A percentile compares a stretch with the other conserved stretches of the same genome.
These are phyloP conservation scores for Plectosphaerella sp. DNA, from an alignment of 2,329 filamentous ascomycete species.

Conservation along the genomic window DNA sequence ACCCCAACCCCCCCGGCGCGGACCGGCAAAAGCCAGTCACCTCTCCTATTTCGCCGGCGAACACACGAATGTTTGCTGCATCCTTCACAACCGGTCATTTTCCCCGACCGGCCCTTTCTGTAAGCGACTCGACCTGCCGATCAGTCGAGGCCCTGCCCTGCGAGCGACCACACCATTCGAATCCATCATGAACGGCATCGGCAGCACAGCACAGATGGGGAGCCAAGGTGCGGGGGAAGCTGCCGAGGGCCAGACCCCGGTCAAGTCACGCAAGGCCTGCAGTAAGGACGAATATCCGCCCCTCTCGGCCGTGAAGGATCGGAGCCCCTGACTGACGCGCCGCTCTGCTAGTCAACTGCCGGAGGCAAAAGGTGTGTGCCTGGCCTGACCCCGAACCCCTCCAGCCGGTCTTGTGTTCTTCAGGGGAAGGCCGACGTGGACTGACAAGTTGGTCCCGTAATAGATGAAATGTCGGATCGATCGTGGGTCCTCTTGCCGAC, in stretches of 20 bases:
- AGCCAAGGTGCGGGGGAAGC: neutral
- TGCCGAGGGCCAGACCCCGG: slow-evolving; percentile 2
- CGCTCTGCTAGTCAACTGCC: slow-evolving; percentile 17
- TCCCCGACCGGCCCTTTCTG: too few species aligned
- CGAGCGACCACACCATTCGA: neutral
- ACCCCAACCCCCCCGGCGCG: too few species aligned
- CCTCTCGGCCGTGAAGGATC: neutral
- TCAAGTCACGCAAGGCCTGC: slow-evolving; percentile 24
- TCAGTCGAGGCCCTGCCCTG: too few species aligned
- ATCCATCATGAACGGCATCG: neutral
- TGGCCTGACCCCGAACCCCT: neutral
- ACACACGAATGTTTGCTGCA: too few species aligned
- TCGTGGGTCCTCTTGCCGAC: slow-evolving; percentile 23
- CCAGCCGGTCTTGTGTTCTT: neutral
- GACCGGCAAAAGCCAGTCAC: too few species aligned
- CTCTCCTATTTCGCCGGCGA: too few species aligned
- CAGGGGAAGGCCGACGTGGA: neutral
- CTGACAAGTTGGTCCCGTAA: neutral
- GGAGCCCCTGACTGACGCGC: slow-evolving; percentile 1
- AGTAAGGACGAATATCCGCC: slow-evolving; percentile 13
- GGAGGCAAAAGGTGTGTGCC: slow-evolving; percentile 17
- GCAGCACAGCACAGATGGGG: neutral
- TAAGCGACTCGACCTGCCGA: too few species aligned
- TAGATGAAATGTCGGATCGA: slow-evolving; percentile 33
- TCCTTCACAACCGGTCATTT: too few species aligned